Conservation (phyloP, 805 yeast genomes). For the Candida andamanensis region DNA sequence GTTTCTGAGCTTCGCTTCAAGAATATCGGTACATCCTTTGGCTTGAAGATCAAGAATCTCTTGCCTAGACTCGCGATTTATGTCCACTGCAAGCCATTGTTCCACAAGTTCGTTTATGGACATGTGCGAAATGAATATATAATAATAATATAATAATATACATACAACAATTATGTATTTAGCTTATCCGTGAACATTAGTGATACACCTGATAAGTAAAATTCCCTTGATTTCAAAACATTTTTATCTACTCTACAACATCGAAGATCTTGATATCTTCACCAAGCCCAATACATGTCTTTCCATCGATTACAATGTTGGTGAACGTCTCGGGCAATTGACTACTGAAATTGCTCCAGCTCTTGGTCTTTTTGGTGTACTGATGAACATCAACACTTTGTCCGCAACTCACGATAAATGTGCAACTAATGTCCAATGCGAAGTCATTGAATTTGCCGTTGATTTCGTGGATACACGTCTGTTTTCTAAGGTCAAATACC, state of each 20-base stretch:
- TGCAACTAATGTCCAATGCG: constrained; percentile 33
- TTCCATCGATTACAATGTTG: no score
- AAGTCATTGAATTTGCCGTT: constrained; percentile 20
- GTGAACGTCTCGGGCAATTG: no score
- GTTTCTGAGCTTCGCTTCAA: constrained; percentile 48
- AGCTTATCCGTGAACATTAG: no score
- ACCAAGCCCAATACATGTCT: no score
- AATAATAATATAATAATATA: no score
- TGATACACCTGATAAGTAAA: no score
- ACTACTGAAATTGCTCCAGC: constrained; percentile 3
- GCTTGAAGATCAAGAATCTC: constrained; percentile 49
- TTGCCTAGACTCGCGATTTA: constrained; percentile 42
- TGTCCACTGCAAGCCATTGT: constrained; percentile 34
- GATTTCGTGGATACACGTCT: constrained; percentile 20
- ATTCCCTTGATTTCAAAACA: no score
- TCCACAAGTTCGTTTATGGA: constrained; percentile 21
- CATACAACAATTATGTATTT: no score
- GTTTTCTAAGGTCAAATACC: constrained; percentile 48
- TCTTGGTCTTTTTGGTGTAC: constrained; percentile 27
- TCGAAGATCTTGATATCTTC: no score
- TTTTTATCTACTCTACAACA: no score
- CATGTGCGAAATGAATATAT: no score
- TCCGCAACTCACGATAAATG: constrained; percentile 19
- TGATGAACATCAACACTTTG: constrained; percentile 24
- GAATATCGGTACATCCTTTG: constrained; percentile 32